These are phyloP conservation scores for Cenococcum geophilum DNA, from an alignment of 495 filamentous ascomycete species.

Conservation along the genomic window DNA sequence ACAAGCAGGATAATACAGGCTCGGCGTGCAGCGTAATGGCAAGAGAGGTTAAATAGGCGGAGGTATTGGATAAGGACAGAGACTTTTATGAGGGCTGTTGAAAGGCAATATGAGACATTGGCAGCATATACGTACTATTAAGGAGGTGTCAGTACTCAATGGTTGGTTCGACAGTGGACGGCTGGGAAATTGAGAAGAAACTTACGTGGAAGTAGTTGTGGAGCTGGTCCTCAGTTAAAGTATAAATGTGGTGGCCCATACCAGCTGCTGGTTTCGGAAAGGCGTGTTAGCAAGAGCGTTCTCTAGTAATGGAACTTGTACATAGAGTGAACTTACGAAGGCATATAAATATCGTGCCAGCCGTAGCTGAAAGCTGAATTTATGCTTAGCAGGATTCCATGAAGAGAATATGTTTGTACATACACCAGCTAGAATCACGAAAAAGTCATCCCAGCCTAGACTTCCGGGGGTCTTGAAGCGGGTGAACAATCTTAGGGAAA, in stretches of 20 bases:
- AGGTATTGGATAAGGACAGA: conserved; percentile 28
- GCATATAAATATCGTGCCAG: conserved; percentile 19
- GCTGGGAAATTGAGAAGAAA: background rate
- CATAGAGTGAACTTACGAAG: conserved; percentile 15
- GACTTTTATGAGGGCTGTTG: conserved; percentile 29
- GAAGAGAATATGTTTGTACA: background rate
- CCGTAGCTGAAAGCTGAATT: conserved; percentile 7
- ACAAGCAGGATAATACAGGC: conserved; percentile 12
- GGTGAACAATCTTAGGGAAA: conserved; percentile 18
- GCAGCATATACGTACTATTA: conserved; percentile 21
- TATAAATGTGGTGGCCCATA: conserved; percentile 25
- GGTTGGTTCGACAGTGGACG: background rate
- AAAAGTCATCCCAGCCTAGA: conserved; percentile 26
- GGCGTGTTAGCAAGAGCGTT: too few relatives aligned
- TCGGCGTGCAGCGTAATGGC: background rate
- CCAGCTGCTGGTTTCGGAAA: conserved; percentile 18
- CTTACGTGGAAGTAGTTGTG: conserved; percentile 21
- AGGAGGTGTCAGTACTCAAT: background rate
- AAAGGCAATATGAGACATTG: conserved; percentile 21
- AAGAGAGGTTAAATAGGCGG: conserved; percentile 22
- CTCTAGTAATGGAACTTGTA: too few relatives aligned
- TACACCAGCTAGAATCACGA: conserved; percentile 22
- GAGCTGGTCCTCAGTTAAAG: background rate
- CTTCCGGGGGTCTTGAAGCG: conserved; percentile 6
- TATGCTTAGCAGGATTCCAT: background rate